A percentile compares a stretch with the other conserved stretches of the same genome.
phyloP scores from a whole-genome alignment of 2,329 filamentous ascomycete genomes.

The Elsinoe batatas region DNA sequence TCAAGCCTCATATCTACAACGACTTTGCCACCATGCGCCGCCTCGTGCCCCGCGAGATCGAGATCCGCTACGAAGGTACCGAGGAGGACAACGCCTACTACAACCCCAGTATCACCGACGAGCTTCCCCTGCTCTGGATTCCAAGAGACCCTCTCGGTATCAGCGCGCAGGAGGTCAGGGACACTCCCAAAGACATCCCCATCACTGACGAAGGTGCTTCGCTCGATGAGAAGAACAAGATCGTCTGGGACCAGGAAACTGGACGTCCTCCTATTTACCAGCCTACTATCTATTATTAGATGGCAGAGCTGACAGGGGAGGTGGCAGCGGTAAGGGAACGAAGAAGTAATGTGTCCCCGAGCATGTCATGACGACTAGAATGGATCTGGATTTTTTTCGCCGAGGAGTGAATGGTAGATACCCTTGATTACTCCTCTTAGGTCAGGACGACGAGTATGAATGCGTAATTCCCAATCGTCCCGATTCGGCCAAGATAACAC shows the following conservation, averaged over 20 bases:
- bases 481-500: too few species aligned
- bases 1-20: slow-evolving; percentile 67
- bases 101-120: slow-evolving; percentile 57
- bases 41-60: slow-evolving; percentile 52
- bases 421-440: background rate
- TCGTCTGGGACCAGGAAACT: slow-evolving; percentile 48
- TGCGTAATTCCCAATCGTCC: background rate
- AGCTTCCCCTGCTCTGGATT: slow-evolving; percentile 70
- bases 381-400: background rate
- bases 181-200: slow-evolving; percentile 60
- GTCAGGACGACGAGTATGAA: background rate
- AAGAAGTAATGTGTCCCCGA: background rate
- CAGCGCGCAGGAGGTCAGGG: slow-evolving; percentile 64
- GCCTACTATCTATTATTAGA: slow-evolving; percentile 45
- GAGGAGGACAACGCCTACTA: slow-evolving; percentile 60
- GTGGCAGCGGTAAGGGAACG: background rate
- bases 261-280: slow-evolving; percentile 50
- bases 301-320: background rate
- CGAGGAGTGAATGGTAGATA: slow-evolving; percentile 2
- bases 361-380: background rate
- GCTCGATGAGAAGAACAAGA: slow-evolving; percentile 60
- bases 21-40: slow-evolving; percentile 62
- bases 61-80: slow-evolving; percentile 51
- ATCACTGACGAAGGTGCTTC: slow-evolving; percentile 72
- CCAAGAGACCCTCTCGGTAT: slow-evolving; percentile 66